Percentiles rank a stretch among this genome's conserved stretches.
Conservation (phyloP, 2,329 filamentous ascomycete genomes). For the Scleromitrula shiraiana region DNA sequence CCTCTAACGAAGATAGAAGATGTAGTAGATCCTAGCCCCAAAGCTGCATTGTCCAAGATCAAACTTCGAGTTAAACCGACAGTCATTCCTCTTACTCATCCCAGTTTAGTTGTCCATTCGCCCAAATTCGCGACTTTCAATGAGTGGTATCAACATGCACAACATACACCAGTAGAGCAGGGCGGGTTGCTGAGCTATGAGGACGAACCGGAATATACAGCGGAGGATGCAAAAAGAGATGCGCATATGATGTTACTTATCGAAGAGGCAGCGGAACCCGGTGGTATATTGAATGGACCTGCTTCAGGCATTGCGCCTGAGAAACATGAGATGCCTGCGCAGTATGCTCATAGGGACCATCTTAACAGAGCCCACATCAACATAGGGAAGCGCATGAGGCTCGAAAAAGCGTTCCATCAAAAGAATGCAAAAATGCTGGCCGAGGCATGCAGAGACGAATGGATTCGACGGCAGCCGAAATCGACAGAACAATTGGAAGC, state of each 20-base stretch:
- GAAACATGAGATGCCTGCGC: slow-evolving; percentile 60
- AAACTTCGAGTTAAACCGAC: slow-evolving; percentile 41
- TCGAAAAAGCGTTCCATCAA: slow-evolving; percentile 66
- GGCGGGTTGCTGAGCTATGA: slow-evolving; percentile 48
- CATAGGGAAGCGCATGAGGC: slow-evolving; percentile 76
- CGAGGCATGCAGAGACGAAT: slow-evolving; percentile 68
- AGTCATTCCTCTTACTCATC: slow-evolving; percentile 50
- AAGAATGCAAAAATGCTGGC: slow-evolving; percentile 73
- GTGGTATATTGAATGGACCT: slow-evolving; percentile 64
- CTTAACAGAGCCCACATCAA: slow-evolving; percentile 71
- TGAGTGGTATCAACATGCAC: slow-evolving; percentile 48
- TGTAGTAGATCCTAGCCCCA: slow-evolving; percentile 19
- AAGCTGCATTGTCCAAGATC: slow-evolving; percentile 36
- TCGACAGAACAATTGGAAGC: slow-evolving; percentile 72
- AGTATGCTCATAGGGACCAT: slow-evolving; percentile 85
- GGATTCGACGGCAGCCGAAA: slow-evolving; percentile 65
- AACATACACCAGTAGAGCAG: slow-evolving; percentile 45
- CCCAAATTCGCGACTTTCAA: slow-evolving; percentile 47
- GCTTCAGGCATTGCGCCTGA: slow-evolving; percentile 66
- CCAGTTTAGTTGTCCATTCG: slow-evolving; percentile 44
- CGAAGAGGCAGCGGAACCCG: slow-evolving; percentile 63
- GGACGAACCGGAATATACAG: slow-evolving; percentile 48
- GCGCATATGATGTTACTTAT: slow-evolving; percentile 62
- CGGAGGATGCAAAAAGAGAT: slow-evolving; percentile 58
- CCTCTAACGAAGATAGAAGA: slow-evolving; percentile 16